Evolutionary conservation across 805 yeast genomes (phyloP).

Genomic region (Barnettozyma siamensis): DNA sequence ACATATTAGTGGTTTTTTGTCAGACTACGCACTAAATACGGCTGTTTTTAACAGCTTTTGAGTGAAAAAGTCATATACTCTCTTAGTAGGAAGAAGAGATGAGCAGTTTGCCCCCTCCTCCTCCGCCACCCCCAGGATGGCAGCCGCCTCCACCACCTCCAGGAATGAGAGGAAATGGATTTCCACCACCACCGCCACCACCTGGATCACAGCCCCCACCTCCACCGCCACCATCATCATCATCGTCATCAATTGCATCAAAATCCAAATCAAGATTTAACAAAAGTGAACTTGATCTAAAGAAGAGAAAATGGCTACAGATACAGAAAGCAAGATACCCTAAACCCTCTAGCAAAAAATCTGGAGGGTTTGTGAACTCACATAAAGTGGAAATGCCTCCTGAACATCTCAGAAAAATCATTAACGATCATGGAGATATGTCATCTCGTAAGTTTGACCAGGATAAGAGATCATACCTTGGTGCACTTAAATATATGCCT

Average conservation of each 20-base stretch:
- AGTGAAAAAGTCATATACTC: no score
- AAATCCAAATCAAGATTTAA: conserved; percentile 14
- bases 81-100: not conserved
- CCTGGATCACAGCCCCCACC: conserved; percentile 25
- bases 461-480: conserved; percentile 82
- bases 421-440: conserved; percentile 80
- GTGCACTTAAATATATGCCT: conserved; percentile 92
- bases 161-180: conserved; percentile 12
- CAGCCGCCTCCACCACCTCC: conserved; percentile 28
- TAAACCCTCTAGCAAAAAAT: conserved; percentile 23
- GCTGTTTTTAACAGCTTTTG: no score
- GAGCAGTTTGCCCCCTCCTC: conserved; percentile 19
- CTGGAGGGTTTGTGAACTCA: conserved; percentile 47
- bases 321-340: conserved; percentile 55
- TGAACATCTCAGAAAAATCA: conserved; percentile 81
- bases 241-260: conserved; percentile 26
- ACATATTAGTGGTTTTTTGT: no score
- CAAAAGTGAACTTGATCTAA: conserved; percentile 31
- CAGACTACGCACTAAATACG: no score
- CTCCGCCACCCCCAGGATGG: conserved; percentile 32
- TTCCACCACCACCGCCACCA: conserved; percentile 26
- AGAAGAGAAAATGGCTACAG: conserved; percentile 55
- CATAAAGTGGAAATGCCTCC: conserved; percentile 85
- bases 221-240: conserved; percentile 28
- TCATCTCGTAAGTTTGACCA: conserved; percentile 71